Evolutionary conservation across 345 rosid species (phyloP), one percentile per base, ranked within the genome.

Genomic region (Salix arbutifolia): DNA sequence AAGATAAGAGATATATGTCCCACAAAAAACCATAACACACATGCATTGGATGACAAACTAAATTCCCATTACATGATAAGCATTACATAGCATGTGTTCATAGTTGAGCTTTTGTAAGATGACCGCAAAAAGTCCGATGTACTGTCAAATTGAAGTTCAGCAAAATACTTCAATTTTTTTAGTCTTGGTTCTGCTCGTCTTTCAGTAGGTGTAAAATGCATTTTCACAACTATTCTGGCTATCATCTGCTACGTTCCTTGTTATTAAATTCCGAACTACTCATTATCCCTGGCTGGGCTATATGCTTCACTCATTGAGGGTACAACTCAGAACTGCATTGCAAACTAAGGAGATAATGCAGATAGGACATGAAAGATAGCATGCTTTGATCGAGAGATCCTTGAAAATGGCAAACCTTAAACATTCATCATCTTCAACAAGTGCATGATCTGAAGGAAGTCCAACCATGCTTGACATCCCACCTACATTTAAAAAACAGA

Each of bases 391-490:
- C 8, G 33, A 19, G 70, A 61, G 37, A 69, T 23, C 70, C 30
- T 21, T 11, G 28, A 31, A 80, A 58, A 78, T 52, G 52, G 72
- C 68, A 6, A 80, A 95, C 99, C 97, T 91, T 84, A 90, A 78
- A 84, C 99, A 93, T 76, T 91, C 96, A 50, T 82, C 85, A 73
- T 95, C 97, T 76, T 90, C 94, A 37, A 86, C 90, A 28, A 93
- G 86, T 69, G 91, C 93, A 76, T 78, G 99, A 85, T 95, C 97
- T 60, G 97, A 91, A 85, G 97, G 96, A 81, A 93, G 97, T 73
- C 99, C 97, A 26, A 91, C 84, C 97, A 93, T 90, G 85, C 86
- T 89, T 14, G 92, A 62, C 97, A 90, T 91, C 56, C 89, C 91
- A 72, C 74, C 96, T 93, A 85, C 83, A 79, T 56, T 48, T 8